Evolutionary conservation across 345 rosid genomes (phyloP), one percentile per base, ranked within the genome.

Genomic region (Excoecaria cochinchinensis): DNA sequence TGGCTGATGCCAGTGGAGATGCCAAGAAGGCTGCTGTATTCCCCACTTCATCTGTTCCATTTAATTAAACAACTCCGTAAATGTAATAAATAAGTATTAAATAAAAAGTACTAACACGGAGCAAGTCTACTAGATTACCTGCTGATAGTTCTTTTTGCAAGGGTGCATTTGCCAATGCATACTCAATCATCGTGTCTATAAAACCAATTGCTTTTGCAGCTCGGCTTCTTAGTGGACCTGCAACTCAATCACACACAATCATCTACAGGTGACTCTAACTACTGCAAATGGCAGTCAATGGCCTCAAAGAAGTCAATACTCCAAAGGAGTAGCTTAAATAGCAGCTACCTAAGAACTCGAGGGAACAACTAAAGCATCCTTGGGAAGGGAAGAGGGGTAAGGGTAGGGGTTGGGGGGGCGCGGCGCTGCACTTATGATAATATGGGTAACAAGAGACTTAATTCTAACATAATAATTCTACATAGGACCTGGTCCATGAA

Each of bases 1-100:
- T 89, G 13, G 98, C 99, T 15, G 98, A 93, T 56, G 98, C 95
- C 85, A 95, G 74, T 8, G 99, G 97, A 1, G 99, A 95, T 14
- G 81, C 97, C 75, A 95, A 84, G 89, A 95, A 95, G 40, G 99
- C 97, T 22, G 98, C 99, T 9, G 96, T 78, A 48, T 93, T 93
- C 46, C 97, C 99, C 67, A 95, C 93, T 84, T 95, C 99, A 73
- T 92, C 99, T 95, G 92, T 83, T 78, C 63, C 55, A 62, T 71
- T 58, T 65, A 56, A 67, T 46, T 68, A 12, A n/a, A 64, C 10
- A 58, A 24, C 40, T 77, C 17, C 53, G 75, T 58, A 65, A 69
- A 42, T 51, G 7, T 16, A 24, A 7, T 19, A 56, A 56, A 8
- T 17, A 40, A 60, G 4, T 38, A 59, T 15, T 12, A 21, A 14